A percentile compares a stretch with the other conserved stretches of the same genome.
phyloP scores from a whole-genome alignment of 495 filamentous ascomycete species.

The Neurospora sp. region DNA sequence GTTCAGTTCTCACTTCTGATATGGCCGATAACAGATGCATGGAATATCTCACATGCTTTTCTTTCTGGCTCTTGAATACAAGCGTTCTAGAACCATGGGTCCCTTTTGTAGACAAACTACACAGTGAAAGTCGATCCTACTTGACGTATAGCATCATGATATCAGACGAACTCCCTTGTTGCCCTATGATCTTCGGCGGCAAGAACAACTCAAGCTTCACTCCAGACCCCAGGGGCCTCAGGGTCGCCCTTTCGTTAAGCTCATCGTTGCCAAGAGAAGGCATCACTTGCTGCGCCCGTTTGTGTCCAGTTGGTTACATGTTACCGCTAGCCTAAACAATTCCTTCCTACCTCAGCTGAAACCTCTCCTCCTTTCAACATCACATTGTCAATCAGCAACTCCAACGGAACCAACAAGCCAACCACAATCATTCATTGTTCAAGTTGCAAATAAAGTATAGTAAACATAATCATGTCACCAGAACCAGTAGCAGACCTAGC shows the following conservation, averaged over 20 bases:
- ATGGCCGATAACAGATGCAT: not conserved
- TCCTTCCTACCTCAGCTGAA: not conserved
- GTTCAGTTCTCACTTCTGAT: not conserved
- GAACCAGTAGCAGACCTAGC: slow-evolving; percentile 1
- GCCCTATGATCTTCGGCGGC: not conserved
- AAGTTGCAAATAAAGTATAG: not conserved
- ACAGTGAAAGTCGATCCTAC: not conserved
- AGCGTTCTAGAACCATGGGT: not conserved
- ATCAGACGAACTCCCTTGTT: not conserved
- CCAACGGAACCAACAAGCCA: not conserved
- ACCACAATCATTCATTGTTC: not conserved
- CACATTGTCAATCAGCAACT: not conserved
- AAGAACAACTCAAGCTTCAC: not conserved
- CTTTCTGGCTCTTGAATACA: not conserved
- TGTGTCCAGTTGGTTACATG: not conserved
- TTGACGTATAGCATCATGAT: not conserved
- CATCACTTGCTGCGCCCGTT: not conserved
- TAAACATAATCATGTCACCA: not conserved
- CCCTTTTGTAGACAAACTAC: not conserved
- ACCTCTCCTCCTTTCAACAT: not conserved
- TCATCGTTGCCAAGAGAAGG: not conserved
- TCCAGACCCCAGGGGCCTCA: not conserved
- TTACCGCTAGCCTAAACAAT: not conserved
- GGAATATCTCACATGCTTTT: not conserved
- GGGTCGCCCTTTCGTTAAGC: not conserved